phyloP scores from a whole-genome alignment of 2,329 filamentous ascomycete species.

The Xylariaceae sp. region DNA sequence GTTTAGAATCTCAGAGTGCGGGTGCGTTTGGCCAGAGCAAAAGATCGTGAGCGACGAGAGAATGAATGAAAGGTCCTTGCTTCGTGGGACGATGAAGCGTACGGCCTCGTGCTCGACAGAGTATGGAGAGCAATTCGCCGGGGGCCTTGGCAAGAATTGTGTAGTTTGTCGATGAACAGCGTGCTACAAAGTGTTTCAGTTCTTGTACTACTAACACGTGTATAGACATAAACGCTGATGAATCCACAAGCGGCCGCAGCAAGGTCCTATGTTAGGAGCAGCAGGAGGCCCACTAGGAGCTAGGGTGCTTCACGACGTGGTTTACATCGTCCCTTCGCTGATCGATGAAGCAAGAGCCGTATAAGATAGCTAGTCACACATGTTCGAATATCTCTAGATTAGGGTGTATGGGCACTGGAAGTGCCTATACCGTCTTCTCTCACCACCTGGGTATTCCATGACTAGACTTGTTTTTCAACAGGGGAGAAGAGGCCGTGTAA shows the following conservation, averaged over 20 bases:
- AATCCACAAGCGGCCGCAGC: slow-evolving; percentile 59
- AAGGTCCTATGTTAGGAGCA: slow-evolving; percentile 46
- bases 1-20: slow-evolving; percentile 6
- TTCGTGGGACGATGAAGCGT: slow-evolving; percentile 67
- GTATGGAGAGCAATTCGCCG: slow-evolving; percentile 74
- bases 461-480: slow-evolving; percentile 54
- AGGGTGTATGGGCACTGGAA: slow-evolving; percentile 58
- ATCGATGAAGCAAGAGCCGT: slow-evolving; percentile 51
- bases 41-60: no score
- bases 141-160: slow-evolving; percentile 65
- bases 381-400: slow-evolving; percentile 42
- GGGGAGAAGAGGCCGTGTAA: slow-evolving; percentile 41
- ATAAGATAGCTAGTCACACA: slow-evolving; percentile 35
- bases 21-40: no score
- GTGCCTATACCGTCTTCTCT: slow-evolving; percentile 63
- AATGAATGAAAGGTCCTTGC: slow-evolving; percentile 64
- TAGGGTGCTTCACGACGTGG: slow-evolving; percentile 58
- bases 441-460: slow-evolving; percentile 60
- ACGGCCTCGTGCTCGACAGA: slow-evolving; percentile 73
- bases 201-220: slow-evolving; percentile 2
- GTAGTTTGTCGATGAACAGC: slow-evolving; percentile 55
- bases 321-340: slow-evolving; percentile 49
- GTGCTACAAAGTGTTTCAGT: neutral
- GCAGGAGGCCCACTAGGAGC: slow-evolving; percentile 64
- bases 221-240: slow-evolving; percentile 65